Percentiles rank a stretch among this genome's conserved stretches.
Evolutionary conservation across 768 basidiomycete genomes (phyloP).

Genomic region (Cantharellus cinnabarinus): DNA sequence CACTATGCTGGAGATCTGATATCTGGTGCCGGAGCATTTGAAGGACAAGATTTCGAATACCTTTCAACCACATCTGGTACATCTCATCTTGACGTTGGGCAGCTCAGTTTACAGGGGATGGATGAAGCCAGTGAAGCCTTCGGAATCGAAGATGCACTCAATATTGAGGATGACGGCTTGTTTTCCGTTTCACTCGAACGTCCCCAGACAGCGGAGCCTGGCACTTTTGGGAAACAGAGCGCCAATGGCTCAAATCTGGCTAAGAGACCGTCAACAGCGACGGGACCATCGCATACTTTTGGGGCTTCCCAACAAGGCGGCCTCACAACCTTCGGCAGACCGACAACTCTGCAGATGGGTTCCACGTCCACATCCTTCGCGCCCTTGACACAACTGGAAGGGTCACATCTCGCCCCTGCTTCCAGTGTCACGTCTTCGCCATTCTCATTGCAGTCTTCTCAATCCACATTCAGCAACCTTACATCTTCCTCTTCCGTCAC

Average conservation of each 20-base stretch:
- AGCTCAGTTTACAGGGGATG: neutral
- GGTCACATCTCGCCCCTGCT: neutral
- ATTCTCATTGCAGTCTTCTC: neutral
- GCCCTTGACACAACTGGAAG: neutral
- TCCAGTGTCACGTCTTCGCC: neutral
- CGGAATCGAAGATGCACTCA: neutral
- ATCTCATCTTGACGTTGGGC: neutral
- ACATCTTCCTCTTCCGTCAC: neutral
- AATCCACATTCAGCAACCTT: neutral
- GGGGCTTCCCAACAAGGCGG: neutral
- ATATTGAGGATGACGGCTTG: neutral
- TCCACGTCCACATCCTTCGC: neutral
- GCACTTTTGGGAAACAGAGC: neutral
- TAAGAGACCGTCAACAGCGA: neutral
- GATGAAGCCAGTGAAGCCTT: neutral
- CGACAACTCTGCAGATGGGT: neutral
- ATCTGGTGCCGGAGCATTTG: slow-evolving; percentile 4
- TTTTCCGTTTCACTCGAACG: neutral
- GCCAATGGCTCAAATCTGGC: no score
- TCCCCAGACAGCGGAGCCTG: neutral
- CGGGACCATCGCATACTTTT: neutral
- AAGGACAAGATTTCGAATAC: slow-evolving; percentile 2
- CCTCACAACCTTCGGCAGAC: neutral
- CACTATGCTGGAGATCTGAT: slow-evolving; percentile 10
- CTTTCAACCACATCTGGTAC: neutral